Evolutionary conservation across 495 filamentous ascomycete genomes (phyloP).

Genomic region (Penicillium soppii): DNA sequence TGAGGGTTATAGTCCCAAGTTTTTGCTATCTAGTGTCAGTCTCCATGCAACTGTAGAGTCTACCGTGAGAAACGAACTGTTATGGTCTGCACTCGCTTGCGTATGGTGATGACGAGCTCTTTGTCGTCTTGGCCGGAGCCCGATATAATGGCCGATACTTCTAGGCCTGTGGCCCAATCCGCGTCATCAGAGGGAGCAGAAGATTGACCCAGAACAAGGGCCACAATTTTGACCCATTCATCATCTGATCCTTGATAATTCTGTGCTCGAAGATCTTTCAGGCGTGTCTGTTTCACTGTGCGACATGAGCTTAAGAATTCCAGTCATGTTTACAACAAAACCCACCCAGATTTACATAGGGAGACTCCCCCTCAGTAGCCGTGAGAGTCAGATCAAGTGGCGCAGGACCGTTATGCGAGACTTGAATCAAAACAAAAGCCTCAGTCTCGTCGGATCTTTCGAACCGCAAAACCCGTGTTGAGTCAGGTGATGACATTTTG

Average conservation of each 20-base stretch:
- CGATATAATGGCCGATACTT: constrained; percentile 35
- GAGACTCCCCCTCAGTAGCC: constrained; percentile 66
- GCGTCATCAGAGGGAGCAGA: constrained; percentile 8
- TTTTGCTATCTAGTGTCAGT: constrained; percentile 53
- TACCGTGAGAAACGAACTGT: constrained; percentile 38
- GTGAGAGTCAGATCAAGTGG: constrained; percentile 60
- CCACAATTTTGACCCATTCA: constrained; percentile 57
- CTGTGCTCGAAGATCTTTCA: constrained; percentile 48
- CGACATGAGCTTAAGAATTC: constrained; percentile 16
- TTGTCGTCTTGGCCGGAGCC: constrained; percentile 28
- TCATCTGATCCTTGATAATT: constrained; percentile 53
- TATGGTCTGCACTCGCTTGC: constrained; percentile 57
- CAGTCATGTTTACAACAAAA: not conserved
- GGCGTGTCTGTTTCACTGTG: constrained; percentile 46
- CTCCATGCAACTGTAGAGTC: not conserved
- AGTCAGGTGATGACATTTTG: not conserved
- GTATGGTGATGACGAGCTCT: constrained; percentile 50
- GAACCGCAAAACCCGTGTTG: constrained; percentile 50
- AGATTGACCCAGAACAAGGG: constrained; percentile 29
- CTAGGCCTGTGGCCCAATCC: constrained; percentile 25
- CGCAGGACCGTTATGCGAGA: constrained; percentile 43
- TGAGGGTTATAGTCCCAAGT: constrained; percentile 64
- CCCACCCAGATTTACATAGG: constrained; percentile 59
- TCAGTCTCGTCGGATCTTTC: constrained; percentile 52
- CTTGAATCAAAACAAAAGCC: constrained; percentile 58